Conservation (phyloP, 805 yeast species). For the Nakazawaea peltata region DNA sequence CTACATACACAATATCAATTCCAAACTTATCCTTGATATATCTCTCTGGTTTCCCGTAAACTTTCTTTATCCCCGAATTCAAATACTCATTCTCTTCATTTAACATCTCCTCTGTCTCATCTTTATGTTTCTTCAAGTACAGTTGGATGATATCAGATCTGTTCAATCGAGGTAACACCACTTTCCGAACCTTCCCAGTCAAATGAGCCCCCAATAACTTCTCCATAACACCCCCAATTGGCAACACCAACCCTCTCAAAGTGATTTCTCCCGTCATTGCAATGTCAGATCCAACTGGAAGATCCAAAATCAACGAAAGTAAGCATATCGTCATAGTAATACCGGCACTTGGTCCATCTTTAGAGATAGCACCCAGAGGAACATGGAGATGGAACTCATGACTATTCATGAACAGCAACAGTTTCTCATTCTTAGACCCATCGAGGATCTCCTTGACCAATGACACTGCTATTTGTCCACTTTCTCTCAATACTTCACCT, state of each 20-base stretch:
- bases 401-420: slow-evolving; percentile 38
- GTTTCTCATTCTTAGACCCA: slow-evolving; percentile 18
- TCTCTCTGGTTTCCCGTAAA: slow-evolving; percentile 37
- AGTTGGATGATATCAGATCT: slow-evolving; percentile 61
- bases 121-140: slow-evolving; percentile 25
- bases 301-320: slow-evolving; percentile 32
- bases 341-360: slow-evolving; percentile 43
- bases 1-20: slow-evolving; percentile 55
- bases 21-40: slow-evolving; percentile 47
- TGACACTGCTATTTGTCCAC: slow-evolving; percentile 71
- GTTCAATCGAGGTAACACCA: slow-evolving; percentile 66
- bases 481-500: slow-evolving; percentile 75
- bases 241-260: slow-evolving; percentile 66
- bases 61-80: slow-evolving; percentile 8
- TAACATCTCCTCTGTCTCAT: slow-evolving; percentile 11
- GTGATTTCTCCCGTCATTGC: slow-evolving; percentile 91
- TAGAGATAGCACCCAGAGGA: slow-evolving; percentile 38
- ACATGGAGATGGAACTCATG: slow-evolving; percentile 50
- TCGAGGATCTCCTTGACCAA: slow-evolving; percentile 53
- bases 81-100: slow-evolving; percentile 20
- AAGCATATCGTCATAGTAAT: slow-evolving; percentile 42
- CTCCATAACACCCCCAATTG: slow-evolving; percentile 78
- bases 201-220: slow-evolving; percentile 74
- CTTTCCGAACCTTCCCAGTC: slow-evolving; percentile 46
- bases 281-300: slow-evolving; percentile 35